Conservation (phyloP, 2,329 filamentous ascomycete species). For the Xylaria sp. region DNA sequence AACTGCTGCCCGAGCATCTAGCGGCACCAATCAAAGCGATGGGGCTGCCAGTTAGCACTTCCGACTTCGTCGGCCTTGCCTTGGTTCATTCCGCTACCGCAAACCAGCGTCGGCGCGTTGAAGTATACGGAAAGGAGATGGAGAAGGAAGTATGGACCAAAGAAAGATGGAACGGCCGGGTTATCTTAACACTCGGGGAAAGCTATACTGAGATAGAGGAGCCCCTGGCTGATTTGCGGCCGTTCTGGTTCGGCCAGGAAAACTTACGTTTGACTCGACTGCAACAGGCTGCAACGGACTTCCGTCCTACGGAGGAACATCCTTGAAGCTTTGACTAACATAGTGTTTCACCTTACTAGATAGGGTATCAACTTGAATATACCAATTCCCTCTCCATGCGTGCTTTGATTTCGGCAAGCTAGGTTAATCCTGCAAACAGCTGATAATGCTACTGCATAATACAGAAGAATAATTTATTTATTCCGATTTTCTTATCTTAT, state of each 20-base stretch:
- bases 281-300: constrained; percentile 45
- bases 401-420: not conserved
- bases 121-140: constrained; percentile 52
- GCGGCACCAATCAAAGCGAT: constrained; percentile 44
- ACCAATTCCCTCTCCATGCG: not conserved
- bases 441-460: too few relatives aligned
- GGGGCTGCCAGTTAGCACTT: constrained; percentile 50
- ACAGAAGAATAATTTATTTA: too few relatives aligned
- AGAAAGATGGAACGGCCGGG: constrained; percentile 51
- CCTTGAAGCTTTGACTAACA: not conserved
- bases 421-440: too few relatives aligned
- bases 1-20: constrained; percentile 45
- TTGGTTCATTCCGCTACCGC: constrained; percentile 54
- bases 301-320: constrained; percentile 2
- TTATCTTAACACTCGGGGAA: constrained; percentile 52
- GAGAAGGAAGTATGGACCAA: constrained; percentile 25
- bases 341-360: not conserved
- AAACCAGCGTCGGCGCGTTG: constrained; percentile 47
- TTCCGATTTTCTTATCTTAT: too few relatives aligned
- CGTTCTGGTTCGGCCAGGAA: constrained; percentile 50
- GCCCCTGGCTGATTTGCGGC: constrained; percentile 39
- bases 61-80: constrained; percentile 51
- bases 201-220: constrained; percentile 52
- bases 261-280: constrained; percentile 45
- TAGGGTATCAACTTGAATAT: not conserved